These are phyloP conservation scores for Ustilago trichophora DNA, from an alignment of 1,284 basidiomycete genomes.

Conservation along the genomic window DNA sequence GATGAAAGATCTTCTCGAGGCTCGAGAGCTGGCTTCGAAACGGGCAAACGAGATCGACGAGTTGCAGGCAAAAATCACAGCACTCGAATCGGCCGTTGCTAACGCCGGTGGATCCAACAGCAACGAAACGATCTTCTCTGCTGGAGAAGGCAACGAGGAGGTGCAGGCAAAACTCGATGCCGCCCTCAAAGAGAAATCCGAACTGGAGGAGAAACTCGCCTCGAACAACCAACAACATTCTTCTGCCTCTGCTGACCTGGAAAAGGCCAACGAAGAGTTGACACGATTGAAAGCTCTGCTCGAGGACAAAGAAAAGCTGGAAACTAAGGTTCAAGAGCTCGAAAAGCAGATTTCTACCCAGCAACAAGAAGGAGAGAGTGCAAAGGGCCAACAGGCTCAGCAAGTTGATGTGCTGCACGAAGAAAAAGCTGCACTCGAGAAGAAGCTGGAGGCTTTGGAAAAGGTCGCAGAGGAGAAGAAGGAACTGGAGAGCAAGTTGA, in stretches of 20 bases:
- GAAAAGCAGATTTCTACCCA: constrained; percentile 6
- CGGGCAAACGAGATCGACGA: constrained; percentile 13
- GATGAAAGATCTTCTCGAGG: constrained; percentile 32
- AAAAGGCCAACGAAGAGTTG: background rate
- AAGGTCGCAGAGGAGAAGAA: constrained; percentile 93
- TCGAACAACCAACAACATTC: no score
- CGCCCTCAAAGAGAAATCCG: constrained; percentile 2
- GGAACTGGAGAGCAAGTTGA: constrained; percentile 17
- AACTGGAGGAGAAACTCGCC: no score
- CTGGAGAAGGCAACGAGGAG: background rate
- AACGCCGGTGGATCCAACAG: no score
- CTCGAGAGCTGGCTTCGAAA: constrained; percentile 6
- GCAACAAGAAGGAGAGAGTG: constrained; percentile 40
- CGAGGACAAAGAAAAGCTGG: background rate
- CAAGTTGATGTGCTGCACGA: constrained; percentile 64
- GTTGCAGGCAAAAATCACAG: constrained; percentile 11
- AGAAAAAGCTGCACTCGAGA: constrained; percentile 66
- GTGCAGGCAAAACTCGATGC: constrained; percentile 10
- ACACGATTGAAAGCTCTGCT: background rate
- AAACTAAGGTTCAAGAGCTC: constrained; percentile 7
- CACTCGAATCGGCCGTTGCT: background rate
- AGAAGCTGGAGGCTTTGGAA: constrained; percentile 69
- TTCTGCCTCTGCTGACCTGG: constrained; percentile 2
- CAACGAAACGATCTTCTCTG: background rate
- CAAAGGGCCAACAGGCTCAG: constrained; percentile 90